Percentiles rank a stretch among this genome's conserved stretches.
Evolutionary conservation across 768 basidiomycete species (phyloP).

Genomic region (Artomyces pyxidatus): DNA sequence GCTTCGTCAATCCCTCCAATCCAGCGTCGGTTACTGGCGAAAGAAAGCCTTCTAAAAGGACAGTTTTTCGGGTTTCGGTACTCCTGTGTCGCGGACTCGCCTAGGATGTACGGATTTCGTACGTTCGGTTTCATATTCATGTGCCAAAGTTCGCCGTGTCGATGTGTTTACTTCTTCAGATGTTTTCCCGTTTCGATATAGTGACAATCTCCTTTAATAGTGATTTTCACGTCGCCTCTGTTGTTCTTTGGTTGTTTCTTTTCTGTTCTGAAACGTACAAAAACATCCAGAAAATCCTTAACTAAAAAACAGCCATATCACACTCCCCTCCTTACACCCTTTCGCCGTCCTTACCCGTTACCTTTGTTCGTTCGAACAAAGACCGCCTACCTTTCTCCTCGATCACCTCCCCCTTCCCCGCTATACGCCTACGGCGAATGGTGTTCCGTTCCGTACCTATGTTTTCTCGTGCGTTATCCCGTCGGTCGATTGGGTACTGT

Average conservation of each 20-base stretch:
- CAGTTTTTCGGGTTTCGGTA: neutral
- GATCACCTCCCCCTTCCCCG: neutral
- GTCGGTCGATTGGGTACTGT: neutral
- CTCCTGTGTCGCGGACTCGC: too few relatives aligned
- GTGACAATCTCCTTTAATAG: slow-evolving; percentile 5
- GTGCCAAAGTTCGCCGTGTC: too few relatives aligned
- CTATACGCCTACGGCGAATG: slow-evolving; percentile 1
- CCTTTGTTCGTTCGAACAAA: slow-evolving; percentile 7
- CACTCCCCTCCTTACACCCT: slow-evolving; percentile 10
- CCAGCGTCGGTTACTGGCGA: neutral
- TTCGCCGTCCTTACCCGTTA: slow-evolving; percentile 15
- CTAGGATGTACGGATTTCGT: neutral
- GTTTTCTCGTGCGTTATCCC: slow-evolving; percentile 5
- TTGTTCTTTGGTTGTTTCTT: neutral
- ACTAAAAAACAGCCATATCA: slow-evolving; percentile 1
- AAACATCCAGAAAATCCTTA: slow-evolving; percentile 2
- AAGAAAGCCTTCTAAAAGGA: neutral
- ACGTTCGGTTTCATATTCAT: too few relatives aligned
- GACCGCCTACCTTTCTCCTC: slow-evolving; percentile 3
- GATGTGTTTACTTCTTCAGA: neutral
- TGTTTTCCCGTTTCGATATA: neutral
- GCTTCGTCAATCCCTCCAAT: too few relatives aligned
- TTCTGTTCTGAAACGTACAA: slow-evolving; percentile 4
- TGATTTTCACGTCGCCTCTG: slow-evolving; percentile 4
- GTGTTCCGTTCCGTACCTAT: slow-evolving; percentile 6